Base-by-base conservation (phyloP, 2,329 filamentous ascomycete species). In the Diaporthe velutina region DNA sequence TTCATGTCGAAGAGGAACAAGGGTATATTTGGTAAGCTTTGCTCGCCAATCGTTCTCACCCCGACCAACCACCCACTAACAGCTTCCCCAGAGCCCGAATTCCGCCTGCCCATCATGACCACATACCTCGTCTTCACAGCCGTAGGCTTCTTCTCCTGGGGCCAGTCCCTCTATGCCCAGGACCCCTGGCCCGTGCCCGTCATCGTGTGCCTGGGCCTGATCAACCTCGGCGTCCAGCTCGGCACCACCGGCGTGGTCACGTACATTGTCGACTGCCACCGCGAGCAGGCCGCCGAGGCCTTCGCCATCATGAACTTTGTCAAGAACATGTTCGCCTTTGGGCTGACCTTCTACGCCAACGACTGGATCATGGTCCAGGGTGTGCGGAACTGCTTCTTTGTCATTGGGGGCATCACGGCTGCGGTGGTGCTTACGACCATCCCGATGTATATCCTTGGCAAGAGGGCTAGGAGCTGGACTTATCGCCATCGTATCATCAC, bases 281-380 rank as follows among this genome's bases (percentile, higher is more conserved):
- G 82, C 22, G 78, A 82, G 52, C 81, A 83, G 66, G 82, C 83
- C 1, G 82, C 82, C 19, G 83, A 84, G 74, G 83, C 83, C 0
- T 83, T 85, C 61, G 82, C 83, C 0, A 78, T 79, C 25, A 83
- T 85, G 81, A 84, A 83, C 74, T 84, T 83, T 67, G 74, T 83
- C 57, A 85, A 84, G 79, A 85, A 84, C 71, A 71, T 84, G 61
- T 83, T 85, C 67, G 80, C 83, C 1, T 85, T 84, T 58, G 80
- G 83, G 0, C 73, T 85, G 67, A 83, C 83, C 2, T 84, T 85
- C 71, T 85, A 84, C 70, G 78, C 81, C 76, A 84, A 84, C 61
- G 81, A 82, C 55, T 85, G 84, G 83, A 82, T 85, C 75, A 82
- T 79, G 0, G 77, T 76, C 22, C 81, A 84, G 70, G 84, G 84